Base-by-base conservation (phyloP, 1,139 yeast species). In the Blastobotrys malaysiensis region DNA sequence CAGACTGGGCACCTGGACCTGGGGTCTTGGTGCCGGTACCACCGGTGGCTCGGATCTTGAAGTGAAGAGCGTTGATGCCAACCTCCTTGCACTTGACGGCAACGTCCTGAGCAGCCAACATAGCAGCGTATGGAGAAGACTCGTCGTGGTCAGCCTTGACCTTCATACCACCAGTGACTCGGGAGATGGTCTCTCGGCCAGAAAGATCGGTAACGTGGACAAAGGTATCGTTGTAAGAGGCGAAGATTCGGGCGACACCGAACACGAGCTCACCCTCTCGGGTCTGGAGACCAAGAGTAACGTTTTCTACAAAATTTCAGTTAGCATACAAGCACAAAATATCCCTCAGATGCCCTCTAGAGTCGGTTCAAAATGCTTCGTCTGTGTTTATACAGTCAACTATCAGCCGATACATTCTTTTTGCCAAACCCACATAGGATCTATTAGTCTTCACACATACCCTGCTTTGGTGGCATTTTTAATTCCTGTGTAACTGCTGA, bases 1-100 rank as follows among this genome's bases (percentile, higher is more conserved):
- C 99, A 66, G 98, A 88, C 84, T 93, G 99, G 82, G 98, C 99
- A 88, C 99, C 99, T 81, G 99, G 99, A 82, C 99, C 99, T 79
- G 99, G 99, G 77, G 99, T 91, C 89, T 95, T 95, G 80, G 99
- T 88, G 78, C 88, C 90, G 71, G 99, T 95, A 86, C 99, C 99
- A 85, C 99, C 99, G 69, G 98, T 91, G 76, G 97, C 99, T 88
- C 99, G 90, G 80, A 95, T 85, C 84, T 95, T 95, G 78, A 95
- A 84, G 86, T 95, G 99, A 74, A 95, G 96, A 69, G 99, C 99
- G 72, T 96, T 95, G 77, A 95, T 91, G 77, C 99, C 99, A 69
- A 95, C 97, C 83, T 95, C 99, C 86, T 91, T 91, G 86, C 98
- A 91, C 79, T 87, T 89, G 71, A 78, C 95, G 74, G 99, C 99